A percentile compares a stretch with the other conserved stretches of the same genome.
phyloP scores from a whole-genome alignment of 805 yeast genomes.

The Scheffersomyces stipitis region DNA sequence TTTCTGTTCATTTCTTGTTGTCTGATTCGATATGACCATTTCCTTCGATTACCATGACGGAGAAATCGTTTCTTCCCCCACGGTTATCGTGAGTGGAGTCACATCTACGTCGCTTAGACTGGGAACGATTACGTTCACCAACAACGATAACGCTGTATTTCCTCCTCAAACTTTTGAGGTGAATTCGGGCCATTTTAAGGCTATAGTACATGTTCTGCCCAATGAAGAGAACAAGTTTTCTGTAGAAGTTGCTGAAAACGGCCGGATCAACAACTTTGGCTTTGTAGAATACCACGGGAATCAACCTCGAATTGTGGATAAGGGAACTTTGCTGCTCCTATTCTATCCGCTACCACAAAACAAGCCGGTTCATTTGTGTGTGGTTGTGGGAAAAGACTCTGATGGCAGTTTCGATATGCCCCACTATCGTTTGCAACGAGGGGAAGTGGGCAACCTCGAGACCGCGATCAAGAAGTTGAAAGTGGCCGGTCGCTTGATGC shows the following conservation, averaged over 20 bases:
- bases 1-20: too few species aligned
- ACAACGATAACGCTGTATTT: slow-evolving; percentile 40
- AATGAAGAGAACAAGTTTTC: slow-evolving; percentile 58
- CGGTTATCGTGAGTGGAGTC: slow-evolving; percentile 35
- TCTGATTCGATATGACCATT: slow-evolving; percentile 12
- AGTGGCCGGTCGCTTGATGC: slow-evolving; percentile 84
- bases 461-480: slow-evolving; percentile 72
- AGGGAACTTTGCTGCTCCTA: slow-evolving; percentile 19
- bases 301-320: slow-evolving; percentile 20
- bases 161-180: slow-evolving; percentile 76
- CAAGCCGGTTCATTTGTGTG: slow-evolving; percentile 79
- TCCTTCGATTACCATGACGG: slow-evolving; percentile 31
- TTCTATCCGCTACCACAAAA: slow-evolving; percentile 55
- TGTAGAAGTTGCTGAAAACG: slow-evolving; percentile 49
- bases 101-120: slow-evolving; percentile 13
- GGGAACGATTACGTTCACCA: slow-evolving; percentile 33
- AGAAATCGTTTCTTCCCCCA: slow-evolving; percentile 42
- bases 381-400: slow-evolving; percentile 76
- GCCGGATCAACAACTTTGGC: slow-evolving; percentile 27
- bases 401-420: slow-evolving; percentile 72
- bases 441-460: slow-evolving; percentile 67
- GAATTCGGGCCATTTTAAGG: slow-evolving; percentile 67
- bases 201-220: slow-evolving; percentile 64
- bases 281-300: slow-evolving; percentile 16
- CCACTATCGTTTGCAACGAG: slow-evolving; percentile 36